Base-by-base conservation (phyloP, 75 land plant genomes). In the Sequoiadendron giganteum region DNA sequence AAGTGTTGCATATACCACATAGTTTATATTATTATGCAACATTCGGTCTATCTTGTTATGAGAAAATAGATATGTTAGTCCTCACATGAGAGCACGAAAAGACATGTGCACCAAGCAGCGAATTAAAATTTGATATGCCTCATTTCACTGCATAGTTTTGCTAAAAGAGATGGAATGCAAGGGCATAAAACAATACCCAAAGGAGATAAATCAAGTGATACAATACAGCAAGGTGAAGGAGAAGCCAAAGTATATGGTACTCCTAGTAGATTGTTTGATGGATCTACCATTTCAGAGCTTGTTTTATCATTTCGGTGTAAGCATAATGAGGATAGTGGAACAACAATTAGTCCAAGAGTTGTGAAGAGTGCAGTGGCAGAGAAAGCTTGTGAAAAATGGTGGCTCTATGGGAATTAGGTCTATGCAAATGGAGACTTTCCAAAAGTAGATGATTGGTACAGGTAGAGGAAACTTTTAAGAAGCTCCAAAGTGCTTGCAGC, bases 401-500 rank as follows among this genome's bases (percentile, higher is more conserved):
- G 92, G 94, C 28, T 98, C 99, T 93, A 97, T 97, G 89, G 99
- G 76, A 98, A 98, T 88, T 96, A 98, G 89, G 99, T 99, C 18
- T 98, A 98, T 91, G 89, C 94, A 83, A 93, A 87, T 87, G 95
- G 96, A 28, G 91, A 98, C 77, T 89, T 95, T 38, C 89, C 89
- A 2, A 95, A 92, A 91, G 99, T 99, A 79, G 99, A 98, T 92
- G 99, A 98, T 34, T 94, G 79, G 72, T 93, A 58, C 86, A 93
- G 84, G 99, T 97, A 52, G 95, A 94, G 89, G 99, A 98, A 86
- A 93, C 99, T 28, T 98, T 98, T 90, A 95, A 98, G 89, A 94
- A 94, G 77, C 93, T 98, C 79, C 99, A 98, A 85, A 95, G 94
- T 95, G 99, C 99, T n/a, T n/a, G n/a, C n/a, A n/a, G n/a, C n/a